A percentile compares a stretch with the other conserved stretches of the same genome.
Evolutionary conservation across 2,329 filamentous ascomycete genomes (phyloP).

Genomic region (Celoporthe dispersa): DNA sequence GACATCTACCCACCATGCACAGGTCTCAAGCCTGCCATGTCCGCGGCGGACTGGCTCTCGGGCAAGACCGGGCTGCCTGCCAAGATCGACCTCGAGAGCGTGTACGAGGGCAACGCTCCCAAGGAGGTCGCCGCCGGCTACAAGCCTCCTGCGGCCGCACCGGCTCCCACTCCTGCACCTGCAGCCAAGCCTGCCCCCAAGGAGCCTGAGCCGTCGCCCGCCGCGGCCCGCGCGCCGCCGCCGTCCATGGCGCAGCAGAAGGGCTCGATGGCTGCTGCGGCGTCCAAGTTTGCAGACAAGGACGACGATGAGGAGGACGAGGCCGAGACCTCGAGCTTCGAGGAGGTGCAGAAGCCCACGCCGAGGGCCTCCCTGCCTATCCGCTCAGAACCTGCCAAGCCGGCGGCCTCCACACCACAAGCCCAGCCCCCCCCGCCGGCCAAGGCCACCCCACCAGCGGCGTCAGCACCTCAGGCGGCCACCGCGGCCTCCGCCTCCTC

Average conservation of each 20-base stretch:
- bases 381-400: conserved; percentile 48
- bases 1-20: conserved; percentile 92
- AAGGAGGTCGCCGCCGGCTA: conserved; percentile 76
- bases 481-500: conserved; percentile 39
- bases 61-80: conserved; percentile 84
- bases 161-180: conserved; percentile 49
- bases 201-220: conserved; percentile 59
- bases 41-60: conserved; percentile 79
- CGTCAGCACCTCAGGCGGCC: conserved; percentile 44
- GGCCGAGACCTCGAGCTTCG: conserved; percentile 78
- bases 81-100: conserved; percentile 90
- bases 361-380: conserved; percentile 56
- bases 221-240: conserved; percentile 54
- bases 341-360: conserved; percentile 78
- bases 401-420: conserved; percentile 42
- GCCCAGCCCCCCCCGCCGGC: conserved; percentile 38
- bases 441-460: conserved; percentile 40
- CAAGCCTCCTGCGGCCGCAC: conserved; percentile 58
- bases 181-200: conserved; percentile 55
- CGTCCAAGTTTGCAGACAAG: conserved; percentile 82
- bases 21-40: conserved; percentile 80
- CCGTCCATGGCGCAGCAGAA: conserved; percentile 84
- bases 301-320: conserved; percentile 59
- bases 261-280: conserved; percentile 81
- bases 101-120: conserved; percentile 84